Percentiles rank a stretch among this genome's conserved stretches.
Evolutionary conservation across 78 protist species (phyloP).

Genomic region (Protostelium mycophagum): DNA sequence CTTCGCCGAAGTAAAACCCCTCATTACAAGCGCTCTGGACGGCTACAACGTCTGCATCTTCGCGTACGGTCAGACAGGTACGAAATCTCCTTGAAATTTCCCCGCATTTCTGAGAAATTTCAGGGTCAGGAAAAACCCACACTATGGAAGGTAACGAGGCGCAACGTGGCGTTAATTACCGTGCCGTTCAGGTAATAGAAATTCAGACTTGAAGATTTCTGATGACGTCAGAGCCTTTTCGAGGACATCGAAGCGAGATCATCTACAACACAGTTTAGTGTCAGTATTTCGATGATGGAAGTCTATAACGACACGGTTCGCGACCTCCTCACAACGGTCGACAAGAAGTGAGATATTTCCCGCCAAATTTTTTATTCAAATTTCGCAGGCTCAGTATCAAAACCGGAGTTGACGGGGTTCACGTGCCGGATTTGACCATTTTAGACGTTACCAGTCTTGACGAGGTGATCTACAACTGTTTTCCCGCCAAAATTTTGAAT

Average conservation of each 20-base stretch:
- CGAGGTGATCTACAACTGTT: neutral
- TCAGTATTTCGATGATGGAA: conserved; percentile 28
- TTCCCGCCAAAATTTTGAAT: neutral
- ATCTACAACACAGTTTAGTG: neutral
- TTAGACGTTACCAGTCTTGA: neutral
- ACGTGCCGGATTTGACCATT: neutral
- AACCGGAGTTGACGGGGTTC: neutral
- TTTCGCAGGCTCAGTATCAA: neutral
- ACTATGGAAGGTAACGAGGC: conserved; percentile 45
- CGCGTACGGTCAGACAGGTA: conserved; percentile 81
- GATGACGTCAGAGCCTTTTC: neutral
- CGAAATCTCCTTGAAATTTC: too few species aligned
- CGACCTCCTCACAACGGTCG: conserved; percentile 45
- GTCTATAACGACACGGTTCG: conserved; percentile 75
- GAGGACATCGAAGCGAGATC: neutral
- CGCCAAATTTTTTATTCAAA: neutral
- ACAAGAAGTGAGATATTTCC: neutral
- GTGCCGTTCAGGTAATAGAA: neutral
- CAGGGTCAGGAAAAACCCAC: conserved; percentile 70
- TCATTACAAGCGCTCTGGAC: conserved; percentile 70
- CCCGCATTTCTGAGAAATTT: too few species aligned
- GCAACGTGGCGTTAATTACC: neutral
- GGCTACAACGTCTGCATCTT: conserved; percentile 77
- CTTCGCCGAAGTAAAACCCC: conserved; percentile 61
- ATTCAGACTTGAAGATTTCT: neutral